Evolutionary conservation across 202 grass and related monocot genomes (phyloP).

Genomic region (Hordeum pubiflorum): DNA sequence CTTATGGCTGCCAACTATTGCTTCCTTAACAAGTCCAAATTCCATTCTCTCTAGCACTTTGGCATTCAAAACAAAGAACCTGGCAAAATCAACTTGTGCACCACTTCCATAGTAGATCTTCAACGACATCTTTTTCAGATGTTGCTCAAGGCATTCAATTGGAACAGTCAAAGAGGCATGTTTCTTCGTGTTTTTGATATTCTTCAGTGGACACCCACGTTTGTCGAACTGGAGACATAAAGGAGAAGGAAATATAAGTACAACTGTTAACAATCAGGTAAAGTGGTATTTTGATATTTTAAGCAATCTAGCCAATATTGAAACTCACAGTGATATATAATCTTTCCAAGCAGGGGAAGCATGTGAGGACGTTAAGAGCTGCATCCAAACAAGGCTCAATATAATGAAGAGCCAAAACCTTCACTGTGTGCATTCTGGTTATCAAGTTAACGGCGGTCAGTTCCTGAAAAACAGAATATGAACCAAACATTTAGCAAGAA

Average conservation of each 20-base stretch:
- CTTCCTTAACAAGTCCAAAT: not conserved
- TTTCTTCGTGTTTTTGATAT: too few species aligned
- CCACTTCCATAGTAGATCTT: not conserved
- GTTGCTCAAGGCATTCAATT: not conserved
- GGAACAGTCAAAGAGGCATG: not conserved
- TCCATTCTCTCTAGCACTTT: not conserved
- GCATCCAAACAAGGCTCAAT: not conserved
- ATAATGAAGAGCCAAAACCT: not conserved
- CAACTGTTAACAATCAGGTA: not conserved
- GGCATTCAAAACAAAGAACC: not conserved
- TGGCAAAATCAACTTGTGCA: not conserved
- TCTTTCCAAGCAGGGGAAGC: not conserved
- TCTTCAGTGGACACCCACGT: not conserved
- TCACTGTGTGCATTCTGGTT: not conserved
- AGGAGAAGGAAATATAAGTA: not conserved
- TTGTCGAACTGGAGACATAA: too few species aligned
- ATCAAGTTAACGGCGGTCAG: not conserved
- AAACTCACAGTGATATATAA: not conserved
- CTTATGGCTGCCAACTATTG: too few species aligned
- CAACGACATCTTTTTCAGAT: not conserved
- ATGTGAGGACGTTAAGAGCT: not conserved
- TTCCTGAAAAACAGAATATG: not conserved
- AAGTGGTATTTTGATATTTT: not conserved
- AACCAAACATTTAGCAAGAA: too few species aligned
- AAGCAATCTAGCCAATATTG: not conserved